Evolutionary conservation across 805 yeast species (phyloP).

Genomic region (Saturnispora diversa): DNA sequence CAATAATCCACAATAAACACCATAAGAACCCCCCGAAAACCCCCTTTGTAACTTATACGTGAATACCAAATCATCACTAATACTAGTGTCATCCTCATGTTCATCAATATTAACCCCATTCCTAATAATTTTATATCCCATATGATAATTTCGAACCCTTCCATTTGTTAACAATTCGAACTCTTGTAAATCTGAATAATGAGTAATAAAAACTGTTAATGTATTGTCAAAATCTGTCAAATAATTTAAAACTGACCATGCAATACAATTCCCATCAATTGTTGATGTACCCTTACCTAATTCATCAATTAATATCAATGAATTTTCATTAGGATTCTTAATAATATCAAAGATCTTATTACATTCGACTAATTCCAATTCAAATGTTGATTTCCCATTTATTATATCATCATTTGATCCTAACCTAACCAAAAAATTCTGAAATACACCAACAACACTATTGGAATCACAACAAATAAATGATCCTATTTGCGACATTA

Average conservation of each 20-base stretch:
- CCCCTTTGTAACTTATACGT: slow-evolving; percentile 46
- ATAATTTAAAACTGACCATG: slow-evolving; percentile 61
- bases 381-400: slow-evolving; percentile 74
- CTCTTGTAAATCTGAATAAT: slow-evolving; percentile 59
- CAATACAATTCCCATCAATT: slow-evolving; percentile 74
- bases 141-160: slow-evolving; percentile 53
- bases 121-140: slow-evolving; percentile 42
- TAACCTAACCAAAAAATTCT: slow-evolving; percentile 47
- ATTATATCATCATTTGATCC: slow-evolving; percentile 78
- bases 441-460: slow-evolving; percentile 52
- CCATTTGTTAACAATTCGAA: slow-evolving; percentile 35
- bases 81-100: slow-evolving; percentile 22
- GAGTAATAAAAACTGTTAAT: slow-evolving; percentile 73
- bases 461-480: slow-evolving; percentile 62
- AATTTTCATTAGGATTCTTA: slow-evolving; percentile 31
- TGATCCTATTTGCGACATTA: slow-evolving; percentile 74
- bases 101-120: slow-evolving; percentile 7
- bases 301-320: slow-evolving; percentile 64
- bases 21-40: slow-evolving; percentile 58
- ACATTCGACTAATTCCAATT: slow-evolving; percentile 68
- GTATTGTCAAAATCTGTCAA: slow-evolving; percentile 39
- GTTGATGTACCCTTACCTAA: slow-evolving; percentile 68
- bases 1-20: slow-evolving; percentile 74
- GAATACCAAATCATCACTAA: slow-evolving; percentile 35
- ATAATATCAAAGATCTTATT: slow-evolving; percentile 45